Evolutionary conservation across 495 filamentous ascomycete genomes (phyloP), one percentile per base, ranked within the genome.

Genomic region (Daldinia caldariorum): DNA sequence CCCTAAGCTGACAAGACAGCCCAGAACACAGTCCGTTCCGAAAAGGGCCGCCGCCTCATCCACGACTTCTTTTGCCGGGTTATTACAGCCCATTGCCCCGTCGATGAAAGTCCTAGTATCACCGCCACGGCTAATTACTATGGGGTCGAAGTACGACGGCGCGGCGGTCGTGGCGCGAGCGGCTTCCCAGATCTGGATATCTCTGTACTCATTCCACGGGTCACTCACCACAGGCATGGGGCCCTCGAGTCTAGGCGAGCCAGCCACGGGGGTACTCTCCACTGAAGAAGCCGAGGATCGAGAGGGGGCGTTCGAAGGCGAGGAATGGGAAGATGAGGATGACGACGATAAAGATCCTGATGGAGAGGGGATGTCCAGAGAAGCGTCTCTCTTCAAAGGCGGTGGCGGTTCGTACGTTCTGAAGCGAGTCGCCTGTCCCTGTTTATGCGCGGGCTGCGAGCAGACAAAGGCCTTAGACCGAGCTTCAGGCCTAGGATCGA

Each of bases 111-210:
- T 58, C 41, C 22, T 59, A 5, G 29, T 69, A 3, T 9, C 7
- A 0, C 13, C 20, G 0, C 69, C 71, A 18, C 41, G 63, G 13
- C 35, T 39, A 3, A 79, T 32, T 1, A 7, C 22, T 31, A 75
- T 69, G 0, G 72, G 65, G 13, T 70, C 63, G 56, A 79, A 78
- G 59, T 63, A 79, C 2, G 65, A 41, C 0, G 74, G 63, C 18
- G 77, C 77, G 1, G 77, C 77, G 2, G 76, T 75, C 4, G 77
- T 79, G 9, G 77, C 77, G 4, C 76, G 61, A 3, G 74, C 74
- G 0, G 74, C 76, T 38, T 79, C 63, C 72, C 72, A 76, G 13
- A 79, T 78, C 18, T 20, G 37, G 51, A 57, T 50, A 8, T 67
- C 59, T 49, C 41, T 56, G 16, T 57, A 64, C 3, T 57, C 39